Conservation (phyloP, 2,329 filamentous ascomycete genomes). For the Hypomyces perniciosus region DNA sequence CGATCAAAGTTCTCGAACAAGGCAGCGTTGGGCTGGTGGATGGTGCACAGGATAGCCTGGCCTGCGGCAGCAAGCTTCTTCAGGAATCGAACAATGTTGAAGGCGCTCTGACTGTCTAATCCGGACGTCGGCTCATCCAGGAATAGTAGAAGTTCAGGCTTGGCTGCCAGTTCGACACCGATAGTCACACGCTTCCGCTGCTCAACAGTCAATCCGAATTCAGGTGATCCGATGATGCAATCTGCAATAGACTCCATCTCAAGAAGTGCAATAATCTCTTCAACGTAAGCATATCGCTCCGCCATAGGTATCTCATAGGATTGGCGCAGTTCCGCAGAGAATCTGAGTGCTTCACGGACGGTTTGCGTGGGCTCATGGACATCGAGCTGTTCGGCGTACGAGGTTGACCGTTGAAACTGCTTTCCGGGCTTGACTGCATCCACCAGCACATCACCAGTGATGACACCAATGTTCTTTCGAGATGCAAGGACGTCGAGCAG, state of each 20-base stretch:
- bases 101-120: conserved; percentile 57
- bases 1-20: conserved; percentile 87
- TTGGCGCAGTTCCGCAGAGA: conserved; percentile 57
- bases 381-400: conserved; percentile 58
- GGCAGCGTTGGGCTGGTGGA: conserved; percentile 82
- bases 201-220: conserved; percentile 65
- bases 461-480: conserved; percentile 57
- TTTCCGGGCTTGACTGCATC: conserved; percentile 51
- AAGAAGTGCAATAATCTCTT: conserved; percentile 53
- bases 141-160: conserved; percentile 70
- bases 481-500: conserved; percentile 68
- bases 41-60: conserved; percentile 85
- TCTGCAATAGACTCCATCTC: conserved; percentile 56
- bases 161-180: conserved; percentile 81
- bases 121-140: conserved; percentile 74
- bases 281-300: conserved; percentile 55
- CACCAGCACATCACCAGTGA: conserved; percentile 51
- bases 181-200: conserved; percentile 77
- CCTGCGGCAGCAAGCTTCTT: conserved; percentile 71
- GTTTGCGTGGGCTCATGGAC: conserved; percentile 57
- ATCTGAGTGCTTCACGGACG: conserved; percentile 57
- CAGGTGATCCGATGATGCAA: conserved; percentile 51
- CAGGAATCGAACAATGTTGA: conserved; percentile 73
- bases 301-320: conserved; percentile 45
- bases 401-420: conserved; percentile 56